Percentiles rank a stretch among this genome's conserved stretches.
These are phyloP conservation scores for Dryas alaskensis DNA, from an alignment of 306 rosid species.

Conservation along the genomic window DNA sequence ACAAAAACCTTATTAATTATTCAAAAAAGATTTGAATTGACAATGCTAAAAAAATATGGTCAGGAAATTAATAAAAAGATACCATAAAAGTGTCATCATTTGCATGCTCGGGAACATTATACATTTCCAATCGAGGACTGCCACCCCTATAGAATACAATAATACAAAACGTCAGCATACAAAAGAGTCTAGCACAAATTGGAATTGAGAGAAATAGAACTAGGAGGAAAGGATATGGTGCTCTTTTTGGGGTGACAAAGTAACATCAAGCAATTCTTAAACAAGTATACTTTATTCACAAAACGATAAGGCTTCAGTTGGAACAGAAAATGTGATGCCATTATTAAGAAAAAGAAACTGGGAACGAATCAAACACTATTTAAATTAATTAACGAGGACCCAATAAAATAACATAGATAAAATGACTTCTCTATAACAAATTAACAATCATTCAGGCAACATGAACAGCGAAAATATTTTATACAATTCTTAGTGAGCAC, in stretches of 20 bases:
- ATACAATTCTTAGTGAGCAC: neutral
- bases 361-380: neutral
- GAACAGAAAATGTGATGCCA: neutral
- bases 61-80: conserved; percentile 4
- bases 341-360: neutral
- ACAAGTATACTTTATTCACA: neutral
- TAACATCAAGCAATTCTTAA: neutral
- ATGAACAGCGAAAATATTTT: neutral
- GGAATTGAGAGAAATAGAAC: neutral
- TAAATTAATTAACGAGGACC: neutral
- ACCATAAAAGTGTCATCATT: conserved; percentile 58
- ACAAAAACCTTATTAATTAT: conserved; percentile 4
- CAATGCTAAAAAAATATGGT: neutral
- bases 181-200: neutral
- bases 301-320: neutral
- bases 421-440: neutral
- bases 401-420: neutral
- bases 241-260: neutral
- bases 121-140: conserved; percentile 61
- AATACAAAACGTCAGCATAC: conserved; percentile 26
- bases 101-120: conserved; percentile 48
- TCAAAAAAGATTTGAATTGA: neutral
- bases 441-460: neutral
- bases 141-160: conserved; percentile 54
- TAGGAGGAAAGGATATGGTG: neutral